Base-by-base conservation (phyloP, 139 green algal species). In the Chlorella sp. region DNA sequence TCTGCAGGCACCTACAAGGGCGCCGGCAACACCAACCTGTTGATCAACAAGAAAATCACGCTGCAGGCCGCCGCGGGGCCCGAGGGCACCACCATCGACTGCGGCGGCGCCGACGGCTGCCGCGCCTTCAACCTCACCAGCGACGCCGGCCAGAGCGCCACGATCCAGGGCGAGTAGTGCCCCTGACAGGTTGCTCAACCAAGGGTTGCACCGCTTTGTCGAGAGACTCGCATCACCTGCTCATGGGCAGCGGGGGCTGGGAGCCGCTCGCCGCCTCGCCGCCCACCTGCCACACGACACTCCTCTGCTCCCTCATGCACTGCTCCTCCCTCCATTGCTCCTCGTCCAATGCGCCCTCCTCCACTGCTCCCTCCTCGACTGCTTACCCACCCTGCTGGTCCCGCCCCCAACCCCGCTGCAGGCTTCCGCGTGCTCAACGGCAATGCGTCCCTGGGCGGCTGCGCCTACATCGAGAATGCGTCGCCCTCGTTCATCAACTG, bases 61-160 rank as follows among this genome's bases (percentile, higher is more conserved):
- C 40, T 82, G 54, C 24, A 32, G 74, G 58, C 44, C 16, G 46
- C 28, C 3, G 82, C 75, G 36, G 77, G 67, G n/a, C 30, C 43
- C 13, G 38, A 58, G 22, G 30, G 40, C n/a, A 81, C 77, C 32
- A 26, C 81, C 41, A 82, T 88, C n/a, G 76, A 86, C 60, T 88
- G 84, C 78, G 64, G 44, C 30, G 77, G 82, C 69, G 36, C n/a
- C 62, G 54, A 60, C 51, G 51, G 51, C 51, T 60, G 73, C 32
- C 46, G 46, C 44, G 46, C 32, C 68, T 38, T 64, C 72, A 73
- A 38, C 60, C 7, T 76, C n/a, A 43, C 70, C 26, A 19, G 22
- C 70, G 51, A 60, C 24, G 51, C 13, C 51, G 51, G 51, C 51
- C 9, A 60, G 51, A 20, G 22, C 40, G 70, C 26, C 40, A 48